phyloP scores from a whole-genome alignment of 129 eudicot species.

The Kitagawia praeruptora region DNA sequence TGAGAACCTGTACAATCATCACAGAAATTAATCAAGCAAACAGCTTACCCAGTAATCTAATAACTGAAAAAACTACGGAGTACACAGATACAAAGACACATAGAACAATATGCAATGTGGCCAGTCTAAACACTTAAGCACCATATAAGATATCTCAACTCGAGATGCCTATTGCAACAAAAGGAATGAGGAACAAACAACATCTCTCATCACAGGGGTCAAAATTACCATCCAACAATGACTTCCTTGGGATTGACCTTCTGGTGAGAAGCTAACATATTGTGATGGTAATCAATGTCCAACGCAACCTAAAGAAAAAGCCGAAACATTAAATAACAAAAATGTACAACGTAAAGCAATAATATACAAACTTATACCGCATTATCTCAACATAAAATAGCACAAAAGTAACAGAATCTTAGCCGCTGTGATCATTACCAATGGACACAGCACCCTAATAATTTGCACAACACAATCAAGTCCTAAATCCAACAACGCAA shows the following conservation, averaged over 20 bases:
- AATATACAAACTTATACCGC: not conserved
- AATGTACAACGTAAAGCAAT: not conserved
- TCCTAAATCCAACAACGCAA: too few relatives aligned
- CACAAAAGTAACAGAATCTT: too few relatives aligned
- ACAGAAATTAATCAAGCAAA: not conserved
- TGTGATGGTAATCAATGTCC: slow-evolving; percentile 95
- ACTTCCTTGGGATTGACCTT: slow-evolving; percentile 97
- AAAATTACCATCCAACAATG: slow-evolving; percentile 91
- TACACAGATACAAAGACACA: not conserved
- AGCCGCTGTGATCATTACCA: too few relatives aligned
- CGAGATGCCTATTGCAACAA: not conserved
- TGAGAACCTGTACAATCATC: slow-evolving; percentile 55
- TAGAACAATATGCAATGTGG: not conserved
- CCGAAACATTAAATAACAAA: not conserved
- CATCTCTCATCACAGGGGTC: not conserved
- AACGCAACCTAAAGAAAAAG: slow-evolving; percentile 61
- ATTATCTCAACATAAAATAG: not conserved
- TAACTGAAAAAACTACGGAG: not conserved
- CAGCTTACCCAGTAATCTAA: not conserved
- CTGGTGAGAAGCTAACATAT: slow-evolving; percentile 76
- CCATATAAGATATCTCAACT: not conserved
- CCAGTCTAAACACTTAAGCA: not conserved
- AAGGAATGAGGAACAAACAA: not conserved
- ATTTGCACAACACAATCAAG: not conserved
- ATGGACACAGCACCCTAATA: too few relatives aligned